Evolutionary conservation across 345 rosid genomes (phyloP).

Genomic region (Camelina laxa): DNA sequence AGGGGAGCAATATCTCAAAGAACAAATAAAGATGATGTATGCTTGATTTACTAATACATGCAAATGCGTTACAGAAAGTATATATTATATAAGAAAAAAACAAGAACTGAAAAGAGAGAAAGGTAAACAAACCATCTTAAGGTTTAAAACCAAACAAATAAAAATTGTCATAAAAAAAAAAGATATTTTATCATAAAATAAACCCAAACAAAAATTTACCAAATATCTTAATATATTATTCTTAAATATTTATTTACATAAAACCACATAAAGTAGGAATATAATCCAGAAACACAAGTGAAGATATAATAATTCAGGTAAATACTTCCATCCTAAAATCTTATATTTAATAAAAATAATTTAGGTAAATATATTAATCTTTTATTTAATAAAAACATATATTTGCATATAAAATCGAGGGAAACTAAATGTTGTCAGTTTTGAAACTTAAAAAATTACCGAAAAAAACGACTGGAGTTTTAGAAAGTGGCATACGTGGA

Average conservation of each 20-base stretch:
- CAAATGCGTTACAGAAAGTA: neutral
- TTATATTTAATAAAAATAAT: too few relatives aligned
- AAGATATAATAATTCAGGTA: neutral
- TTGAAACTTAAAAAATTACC: neutral
- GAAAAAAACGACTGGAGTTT: neutral
- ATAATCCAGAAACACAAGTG: neutral
- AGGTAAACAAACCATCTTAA: too few relatives aligned
- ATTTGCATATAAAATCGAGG: neutral
- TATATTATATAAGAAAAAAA: neutral
- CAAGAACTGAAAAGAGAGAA: neutral
- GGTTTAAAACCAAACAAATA: too few relatives aligned
- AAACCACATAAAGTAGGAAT: neutral
- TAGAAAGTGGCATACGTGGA: neutral
- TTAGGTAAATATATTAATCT: too few relatives aligned
- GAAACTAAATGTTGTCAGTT: neutral
- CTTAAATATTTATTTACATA: neutral
- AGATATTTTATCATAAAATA: too few relatives aligned
- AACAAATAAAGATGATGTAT: conserved; percentile 34
- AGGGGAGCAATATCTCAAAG: conserved; percentile 25
- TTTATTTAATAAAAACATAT: too few relatives aligned
- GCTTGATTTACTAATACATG: neutral
- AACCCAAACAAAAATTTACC: neutral
- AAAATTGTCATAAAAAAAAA: too few relatives aligned
- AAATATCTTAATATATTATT: neutral
- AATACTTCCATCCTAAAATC: neutral